Evolutionary conservation across 2,329 filamentous ascomycete species (phyloP).

Genomic region (Pseudogymnoascus sp.): DNA sequence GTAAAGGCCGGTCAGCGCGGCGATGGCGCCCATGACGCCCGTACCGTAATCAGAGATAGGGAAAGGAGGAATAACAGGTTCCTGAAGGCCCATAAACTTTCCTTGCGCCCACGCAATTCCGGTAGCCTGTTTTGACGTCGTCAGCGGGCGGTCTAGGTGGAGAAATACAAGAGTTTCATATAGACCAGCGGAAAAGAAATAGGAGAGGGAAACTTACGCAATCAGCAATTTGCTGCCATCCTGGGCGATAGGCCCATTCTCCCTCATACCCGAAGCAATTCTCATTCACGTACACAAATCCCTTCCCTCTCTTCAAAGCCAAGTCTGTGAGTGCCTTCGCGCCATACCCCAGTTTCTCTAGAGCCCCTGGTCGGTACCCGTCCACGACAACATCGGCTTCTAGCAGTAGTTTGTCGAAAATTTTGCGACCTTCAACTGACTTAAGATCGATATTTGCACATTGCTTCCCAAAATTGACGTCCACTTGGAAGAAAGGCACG

Average conservation of each 20-base stretch:
- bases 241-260: slow-evolving; percentile 56
- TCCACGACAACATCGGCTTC: slow-evolving; percentile 62
- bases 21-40: slow-evolving; percentile 40
- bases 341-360: slow-evolving; percentile 59
- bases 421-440: slow-evolving; percentile 41
- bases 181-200: too few relatives aligned
- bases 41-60: slow-evolving; percentile 63
- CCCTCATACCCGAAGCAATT: slow-evolving; percentile 62
- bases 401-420: slow-evolving; percentile 40
- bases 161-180: too few relatives aligned
- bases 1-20: too few relatives aligned
- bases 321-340: slow-evolving; percentile 46
- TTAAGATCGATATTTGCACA: slow-evolving; percentile 49
- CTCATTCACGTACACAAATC: slow-evolving; percentile 57
- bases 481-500: slow-evolving; percentile 66
- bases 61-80: slow-evolving; percentile 60
- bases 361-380: slow-evolving; percentile 61
- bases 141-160: too few relatives aligned
- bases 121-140: too few relatives aligned
- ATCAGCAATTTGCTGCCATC: slow-evolving; percentile 67
- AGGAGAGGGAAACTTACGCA: slow-evolving; percentile 28
- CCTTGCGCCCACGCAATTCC: neutral
- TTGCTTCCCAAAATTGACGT: slow-evolving; percentile 62
- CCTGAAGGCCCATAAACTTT: neutral
- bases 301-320: slow-evolving; percentile 49